phyloP scores from a whole-genome alignment of 305 asterid species.

The Plantago rigida region DNA sequence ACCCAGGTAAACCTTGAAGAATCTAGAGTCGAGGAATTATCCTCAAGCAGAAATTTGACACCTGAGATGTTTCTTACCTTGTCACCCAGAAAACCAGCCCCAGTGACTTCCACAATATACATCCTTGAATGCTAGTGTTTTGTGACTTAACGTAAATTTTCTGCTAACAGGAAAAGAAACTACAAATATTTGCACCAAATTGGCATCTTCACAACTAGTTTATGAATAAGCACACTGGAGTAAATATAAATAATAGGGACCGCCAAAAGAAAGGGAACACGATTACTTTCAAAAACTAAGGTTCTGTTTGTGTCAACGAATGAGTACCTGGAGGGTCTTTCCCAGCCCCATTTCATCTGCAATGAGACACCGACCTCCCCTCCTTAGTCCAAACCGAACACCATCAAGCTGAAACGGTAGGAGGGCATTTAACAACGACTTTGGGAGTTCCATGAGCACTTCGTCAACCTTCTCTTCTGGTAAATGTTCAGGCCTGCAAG shows the following conservation, averaged over 20 bases:
- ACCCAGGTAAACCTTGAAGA: too few relatives aligned
- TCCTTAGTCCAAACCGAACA: slow-evolving; percentile 67
- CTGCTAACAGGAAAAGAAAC: too few relatives aligned
- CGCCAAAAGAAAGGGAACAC: not conserved
- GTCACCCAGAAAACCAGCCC: too few relatives aligned
- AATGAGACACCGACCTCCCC: slow-evolving; percentile 92
- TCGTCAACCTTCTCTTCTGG: slow-evolving; percentile 73
- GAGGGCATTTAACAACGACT: slow-evolving; percentile 42
- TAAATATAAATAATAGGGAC: not conserved
- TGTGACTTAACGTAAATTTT: too few relatives aligned
- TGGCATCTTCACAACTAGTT: too few relatives aligned
- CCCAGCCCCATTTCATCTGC: slow-evolving; percentile 99
- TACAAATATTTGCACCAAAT: too few relatives aligned
- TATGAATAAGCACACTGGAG: too few relatives aligned
- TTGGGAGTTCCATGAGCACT: slow-evolving; percentile 59
- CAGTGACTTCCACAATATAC: too few relatives aligned
- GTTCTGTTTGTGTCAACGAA: slow-evolving; percentile 7
- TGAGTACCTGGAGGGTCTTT: slow-evolving; percentile 76
- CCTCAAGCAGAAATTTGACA: too few relatives aligned
- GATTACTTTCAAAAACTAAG: slow-evolving; percentile 3
- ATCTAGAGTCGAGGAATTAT: too few relatives aligned
- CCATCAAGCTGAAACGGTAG: slow-evolving; percentile 93
- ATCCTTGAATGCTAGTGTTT: too few relatives aligned
- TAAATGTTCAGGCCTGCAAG: slow-evolving; percentile 80
- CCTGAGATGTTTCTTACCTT: too few relatives aligned